Conservation (phyloP, 345 rosid species). For the Euphorbia peplus region DNA sequence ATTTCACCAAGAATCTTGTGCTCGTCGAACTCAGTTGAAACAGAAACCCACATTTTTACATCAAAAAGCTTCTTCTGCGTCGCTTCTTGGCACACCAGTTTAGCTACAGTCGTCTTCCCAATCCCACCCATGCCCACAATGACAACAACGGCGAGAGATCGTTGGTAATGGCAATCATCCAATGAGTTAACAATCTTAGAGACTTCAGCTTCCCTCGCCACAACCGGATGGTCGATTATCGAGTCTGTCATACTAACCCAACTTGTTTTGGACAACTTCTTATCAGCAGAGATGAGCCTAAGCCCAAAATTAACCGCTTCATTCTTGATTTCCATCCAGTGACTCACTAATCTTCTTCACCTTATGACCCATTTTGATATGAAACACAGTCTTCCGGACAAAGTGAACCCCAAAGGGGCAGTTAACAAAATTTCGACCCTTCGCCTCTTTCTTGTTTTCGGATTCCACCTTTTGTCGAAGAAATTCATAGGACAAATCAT, state of each 20-base stretch:
- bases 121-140: conserved; percentile 31
- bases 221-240: not conserved
- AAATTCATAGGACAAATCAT: not conserved
- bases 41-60: conserved; percentile 15
- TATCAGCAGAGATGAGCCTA: not conserved
- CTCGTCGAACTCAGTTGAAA: conserved; percentile 6
- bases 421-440: not conserved
- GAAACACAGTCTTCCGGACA: not conserved
- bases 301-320: not conserved
- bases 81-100: not conserved
- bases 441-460: not conserved
- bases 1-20: conserved; percentile 12
- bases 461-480: not conserved
- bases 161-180: not conserved
- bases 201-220: not conserved
- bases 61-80: not conserved
- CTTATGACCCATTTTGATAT: not conserved
- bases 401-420: not conserved
- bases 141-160: not conserved
- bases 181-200: not conserved
- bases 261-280: not conserved
- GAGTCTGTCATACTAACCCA: not conserved
- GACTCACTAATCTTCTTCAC: not conserved
- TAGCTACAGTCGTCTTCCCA: conserved; percentile 28
- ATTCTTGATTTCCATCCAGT: not conserved